These are phyloP conservation scores for Orbilia javanica DNA, from an alignment of 2,329 filamentous ascomycete species.

Conservation along the genomic window DNA sequence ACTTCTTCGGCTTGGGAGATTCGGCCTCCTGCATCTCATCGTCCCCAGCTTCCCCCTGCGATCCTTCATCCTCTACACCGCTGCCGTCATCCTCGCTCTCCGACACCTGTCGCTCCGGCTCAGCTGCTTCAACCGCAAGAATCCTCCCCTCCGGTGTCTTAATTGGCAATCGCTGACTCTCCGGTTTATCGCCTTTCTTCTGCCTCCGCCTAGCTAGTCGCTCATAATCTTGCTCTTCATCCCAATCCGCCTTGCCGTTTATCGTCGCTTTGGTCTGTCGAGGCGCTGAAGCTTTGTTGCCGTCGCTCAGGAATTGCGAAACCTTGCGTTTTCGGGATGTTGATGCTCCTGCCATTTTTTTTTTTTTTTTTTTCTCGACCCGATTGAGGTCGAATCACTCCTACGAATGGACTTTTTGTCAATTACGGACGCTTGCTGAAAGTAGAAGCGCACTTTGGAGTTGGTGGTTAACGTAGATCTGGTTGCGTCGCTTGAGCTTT, in stretches of 20 bases:
- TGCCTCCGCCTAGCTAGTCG: slow-evolving; percentile 68
- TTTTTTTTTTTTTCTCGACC: too few relatives aligned
- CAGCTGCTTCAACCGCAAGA: slow-evolving; percentile 68
- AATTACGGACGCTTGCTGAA: too few relatives aligned
- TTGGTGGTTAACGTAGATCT: too few relatives aligned
- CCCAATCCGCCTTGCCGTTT: slow-evolving; percentile 53
- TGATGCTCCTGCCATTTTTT: slow-evolving; percentile 37
- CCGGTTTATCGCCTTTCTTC: slow-evolving; percentile 72
- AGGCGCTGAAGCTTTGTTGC: slow-evolving; percentile 28
- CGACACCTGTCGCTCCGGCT: slow-evolving; percentile 35
- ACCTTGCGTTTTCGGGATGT: slow-evolving; percentile 53
- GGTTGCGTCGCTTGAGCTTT: too few relatives aligned
- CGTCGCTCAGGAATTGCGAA: slow-evolving; percentile 51
- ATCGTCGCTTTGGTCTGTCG: slow-evolving; percentile 43
- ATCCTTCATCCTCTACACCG: not conserved
- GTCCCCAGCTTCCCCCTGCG: slow-evolving; percentile 30
- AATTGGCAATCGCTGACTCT: slow-evolving; percentile 83
- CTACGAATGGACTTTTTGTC: too few relatives aligned
- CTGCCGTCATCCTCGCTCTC: slow-evolving; percentile 37
- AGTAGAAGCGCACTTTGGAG: too few relatives aligned
- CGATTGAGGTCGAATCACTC: too few relatives aligned
- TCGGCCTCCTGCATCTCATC: slow-evolving; percentile 64
- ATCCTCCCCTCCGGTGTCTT: slow-evolving; percentile 82
- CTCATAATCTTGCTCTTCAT: slow-evolving; percentile 58
- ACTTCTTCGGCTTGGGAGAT: slow-evolving; percentile 74